Conservation (phyloP, 2,329 filamentous ascomycete genomes). For the Epichloe sp. region DNA sequence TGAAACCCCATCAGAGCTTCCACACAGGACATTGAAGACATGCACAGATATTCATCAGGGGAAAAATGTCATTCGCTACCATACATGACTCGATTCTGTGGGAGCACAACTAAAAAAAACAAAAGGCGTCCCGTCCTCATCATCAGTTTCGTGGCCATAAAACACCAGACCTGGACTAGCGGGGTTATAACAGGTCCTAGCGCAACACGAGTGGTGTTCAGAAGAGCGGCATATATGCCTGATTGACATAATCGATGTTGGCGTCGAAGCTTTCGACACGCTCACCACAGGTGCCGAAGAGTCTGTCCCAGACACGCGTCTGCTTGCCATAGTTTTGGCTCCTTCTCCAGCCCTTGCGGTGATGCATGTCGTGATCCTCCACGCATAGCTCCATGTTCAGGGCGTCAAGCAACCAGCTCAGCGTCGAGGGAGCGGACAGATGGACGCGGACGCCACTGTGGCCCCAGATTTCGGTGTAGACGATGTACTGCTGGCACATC, state of each 20-base stretch:
- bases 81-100: no score
- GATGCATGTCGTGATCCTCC: conserved; percentile 28
- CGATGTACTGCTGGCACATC: conserved; percentile 30
- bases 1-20: no score
- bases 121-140: no score
- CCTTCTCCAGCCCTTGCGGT: conserved; percentile 23
- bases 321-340: conserved; percentile 17
- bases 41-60: no score
- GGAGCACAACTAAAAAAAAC: no score
- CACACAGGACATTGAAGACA: no score
- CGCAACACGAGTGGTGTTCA: not conserved
- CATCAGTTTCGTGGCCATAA: no score
- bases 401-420: conserved; percentile 19
- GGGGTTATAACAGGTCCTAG: no score
- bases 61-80: no score
- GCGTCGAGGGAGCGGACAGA: conserved; percentile 17
- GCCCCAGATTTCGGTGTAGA: conserved; percentile 25
- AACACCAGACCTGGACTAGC: no score
- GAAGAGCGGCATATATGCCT: conserved; percentile 16
- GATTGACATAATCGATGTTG: conserved; percentile 20
- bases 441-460: conserved; percentile 26
- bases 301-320: conserved; percentile 19
- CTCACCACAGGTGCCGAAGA: conserved; percentile 23
- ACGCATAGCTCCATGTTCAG: conserved; percentile 24
- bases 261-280: conserved; percentile 20